phyloP scores from a whole-genome alignment of 495 filamentous ascomycete genomes.

The Penicillium lividum region DNA sequence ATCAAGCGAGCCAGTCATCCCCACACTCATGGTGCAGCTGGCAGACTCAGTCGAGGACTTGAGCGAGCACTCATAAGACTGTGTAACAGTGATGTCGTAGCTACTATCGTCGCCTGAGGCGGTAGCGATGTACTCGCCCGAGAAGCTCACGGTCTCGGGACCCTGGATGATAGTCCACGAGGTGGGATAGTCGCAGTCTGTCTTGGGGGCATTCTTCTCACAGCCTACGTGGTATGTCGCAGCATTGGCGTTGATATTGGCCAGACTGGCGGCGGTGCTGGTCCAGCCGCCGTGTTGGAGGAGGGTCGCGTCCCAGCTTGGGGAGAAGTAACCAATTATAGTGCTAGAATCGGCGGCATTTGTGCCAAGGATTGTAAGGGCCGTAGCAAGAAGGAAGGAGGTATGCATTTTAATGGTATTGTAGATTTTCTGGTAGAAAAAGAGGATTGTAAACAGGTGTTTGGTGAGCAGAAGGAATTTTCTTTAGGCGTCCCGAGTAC shows the following conservation, averaged over 20 bases:
- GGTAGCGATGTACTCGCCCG: slow-evolving; percentile 15
- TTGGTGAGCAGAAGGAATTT: no score
- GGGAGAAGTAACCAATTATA: slow-evolving; percentile 14
- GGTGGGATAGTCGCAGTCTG: slow-evolving; percentile 16
- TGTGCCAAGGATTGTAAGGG: slow-evolving; percentile 11
- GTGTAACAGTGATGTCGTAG: slow-evolving; percentile 22
- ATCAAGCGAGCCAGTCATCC: slow-evolving; percentile 1
- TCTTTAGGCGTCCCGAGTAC: not conserved
- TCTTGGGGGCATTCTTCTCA: slow-evolving; percentile 20
- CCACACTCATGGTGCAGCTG: slow-evolving; percentile 23
- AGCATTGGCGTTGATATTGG: slow-evolving; percentile 12
- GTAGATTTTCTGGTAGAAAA: not conserved
- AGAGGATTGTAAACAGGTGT: no score
- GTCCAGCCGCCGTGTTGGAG: slow-evolving; percentile 8
- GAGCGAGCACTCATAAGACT: slow-evolving; percentile 19
- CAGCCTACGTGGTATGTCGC: slow-evolving; percentile 28
- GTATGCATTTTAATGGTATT: slow-evolving; percentile 11
- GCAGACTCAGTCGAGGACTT: slow-evolving; percentile 20
- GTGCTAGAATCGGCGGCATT: slow-evolving; percentile 2
- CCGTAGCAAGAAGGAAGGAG: slow-evolving; percentile 15
- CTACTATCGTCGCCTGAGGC: slow-evolving; percentile 2
- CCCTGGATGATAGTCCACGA: slow-evolving; percentile 24
- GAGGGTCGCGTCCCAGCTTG: slow-evolving; percentile 2
- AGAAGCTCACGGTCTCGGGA: slow-evolving; percentile 20
- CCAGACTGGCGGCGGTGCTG: slow-evolving; percentile 24